These are phyloP conservation scores for Thelephora terrestris DNA, from an alignment of 1,284 basidiomycete genomes.

Conservation along the genomic window DNA sequence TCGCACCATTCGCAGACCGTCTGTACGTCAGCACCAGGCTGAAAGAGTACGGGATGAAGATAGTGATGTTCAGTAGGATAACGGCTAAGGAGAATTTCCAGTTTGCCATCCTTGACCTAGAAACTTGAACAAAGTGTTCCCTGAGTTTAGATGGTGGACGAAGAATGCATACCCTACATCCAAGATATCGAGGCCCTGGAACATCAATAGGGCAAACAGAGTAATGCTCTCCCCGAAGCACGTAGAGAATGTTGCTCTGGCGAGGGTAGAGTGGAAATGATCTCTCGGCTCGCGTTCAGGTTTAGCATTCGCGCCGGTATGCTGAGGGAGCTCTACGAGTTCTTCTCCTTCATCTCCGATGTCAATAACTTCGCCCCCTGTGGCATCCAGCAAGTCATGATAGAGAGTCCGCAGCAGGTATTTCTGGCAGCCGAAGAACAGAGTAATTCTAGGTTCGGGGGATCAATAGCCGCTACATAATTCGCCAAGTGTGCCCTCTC, in stretches of 20 bases:
- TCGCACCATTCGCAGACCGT: conserved; percentile 3
- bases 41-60: conserved; percentile 50
- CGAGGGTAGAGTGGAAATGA: conserved; percentile 40
- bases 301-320: conserved; percentile 21
- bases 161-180: conserved; percentile 35
- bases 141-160: background rate
- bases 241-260: conserved; percentile 47
- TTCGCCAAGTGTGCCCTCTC: too few relatives aligned
- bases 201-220: conserved; percentile 56
- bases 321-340: conserved; percentile 33
- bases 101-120: conserved; percentile 48
- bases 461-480: too few relatives aligned
- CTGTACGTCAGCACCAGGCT: conserved; percentile 45
- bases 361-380: conserved; percentile 14
- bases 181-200: conserved; percentile 47
- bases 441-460: conserved; percentile 23
- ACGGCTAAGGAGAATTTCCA: conserved; percentile 54
- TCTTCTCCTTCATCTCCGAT: conserved; percentile 24
- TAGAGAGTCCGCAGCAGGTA: conserved; percentile 46
- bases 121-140: background rate
- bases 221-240: conserved; percentile 62
- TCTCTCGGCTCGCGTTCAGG: conserved; percentile 14
- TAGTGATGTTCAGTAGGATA: conserved; percentile 44
- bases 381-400: conserved; percentile 34
- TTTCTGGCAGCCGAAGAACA: conserved; percentile 45